Evolutionary conservation across 2,329 filamentous ascomycete species (phyloP).

Genomic region (Colletotrichum sp.): DNA sequence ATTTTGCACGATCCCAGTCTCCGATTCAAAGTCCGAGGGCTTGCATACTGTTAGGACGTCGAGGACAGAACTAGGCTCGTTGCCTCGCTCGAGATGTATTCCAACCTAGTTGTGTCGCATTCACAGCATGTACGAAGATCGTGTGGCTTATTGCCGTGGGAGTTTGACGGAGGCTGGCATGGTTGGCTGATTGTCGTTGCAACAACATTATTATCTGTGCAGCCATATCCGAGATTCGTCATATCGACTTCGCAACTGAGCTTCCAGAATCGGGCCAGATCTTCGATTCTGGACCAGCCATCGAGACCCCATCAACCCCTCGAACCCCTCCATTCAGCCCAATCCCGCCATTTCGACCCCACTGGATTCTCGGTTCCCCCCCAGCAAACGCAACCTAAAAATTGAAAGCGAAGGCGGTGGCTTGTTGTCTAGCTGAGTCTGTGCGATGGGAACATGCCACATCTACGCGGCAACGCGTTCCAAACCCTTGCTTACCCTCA

Average conservation of each 20-base stretch:
- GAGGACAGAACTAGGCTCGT: background rate
- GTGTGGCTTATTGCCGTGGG: background rate
- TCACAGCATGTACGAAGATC: background rate
- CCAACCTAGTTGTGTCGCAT: background rate
- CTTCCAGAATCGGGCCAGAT: background rate
- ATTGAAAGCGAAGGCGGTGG: slow-evolving; percentile 12
- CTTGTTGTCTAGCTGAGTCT: slow-evolving; percentile 10
- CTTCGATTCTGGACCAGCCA: slow-evolving; percentile 1
- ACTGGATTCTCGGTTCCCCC: background rate
- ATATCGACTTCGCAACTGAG: background rate
- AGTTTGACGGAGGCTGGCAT: background rate
- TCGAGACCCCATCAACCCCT: background rate
- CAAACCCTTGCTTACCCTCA: slow-evolving; percentile 16
- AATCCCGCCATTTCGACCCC: slow-evolving; percentile 1
- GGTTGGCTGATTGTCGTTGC: background rate
- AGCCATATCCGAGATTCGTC: background rate
- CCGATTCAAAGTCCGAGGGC: background rate
- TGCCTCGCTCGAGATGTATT: background rate
- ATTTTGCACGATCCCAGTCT: background rate
- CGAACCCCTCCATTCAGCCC: background rate
- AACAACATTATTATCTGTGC: background rate
- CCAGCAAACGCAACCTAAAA: slow-evolving; percentile 3
- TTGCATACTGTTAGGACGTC: background rate
- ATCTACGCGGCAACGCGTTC: slow-evolving; percentile 6
- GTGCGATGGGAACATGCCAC: slow-evolving; percentile 17